A percentile compares a stretch with the other conserved stretches of the same genome.
Evolutionary conservation across 2,329 filamentous ascomycete species (phyloP).

Genomic region (Calonectria naviculata): DNA sequence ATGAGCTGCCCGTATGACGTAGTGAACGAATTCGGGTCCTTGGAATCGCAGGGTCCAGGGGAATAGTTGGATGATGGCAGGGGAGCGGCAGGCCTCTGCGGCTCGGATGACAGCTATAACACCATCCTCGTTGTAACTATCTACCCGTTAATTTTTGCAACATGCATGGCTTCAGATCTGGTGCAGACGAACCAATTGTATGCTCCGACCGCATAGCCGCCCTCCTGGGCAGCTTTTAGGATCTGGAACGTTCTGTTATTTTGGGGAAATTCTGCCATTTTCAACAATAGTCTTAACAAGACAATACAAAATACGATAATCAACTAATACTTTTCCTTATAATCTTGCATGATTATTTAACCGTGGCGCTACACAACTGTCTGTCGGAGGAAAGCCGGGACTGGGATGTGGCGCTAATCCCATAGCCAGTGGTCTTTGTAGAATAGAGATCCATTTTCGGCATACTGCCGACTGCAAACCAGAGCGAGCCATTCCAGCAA

Average conservation of each 20-base stretch:
- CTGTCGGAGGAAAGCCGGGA: neutral
- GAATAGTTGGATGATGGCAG: conserved; percentile 73
- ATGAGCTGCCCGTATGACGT: conserved; percentile 59
- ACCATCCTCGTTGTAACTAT: conserved; percentile 68
- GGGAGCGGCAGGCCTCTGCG: conserved; percentile 68
- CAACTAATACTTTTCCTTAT: neutral
- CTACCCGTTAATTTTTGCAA: neutral
- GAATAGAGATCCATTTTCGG: neutral
- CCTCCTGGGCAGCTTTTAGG: conserved; percentile 56
- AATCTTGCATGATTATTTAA: neutral
- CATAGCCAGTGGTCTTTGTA: neutral
- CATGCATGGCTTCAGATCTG: neutral
- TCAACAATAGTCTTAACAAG: neutral
- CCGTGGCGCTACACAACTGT: neutral
- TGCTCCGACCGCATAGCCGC: conserved; percentile 57
- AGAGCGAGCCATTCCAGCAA: neutral
- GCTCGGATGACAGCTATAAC: conserved; percentile 71
- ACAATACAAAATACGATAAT: neutral
- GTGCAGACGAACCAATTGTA: conserved; percentile 53
- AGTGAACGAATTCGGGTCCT: conserved; percentile 57
- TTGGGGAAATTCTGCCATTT: conserved; percentile 26
- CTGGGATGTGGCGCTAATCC: neutral
- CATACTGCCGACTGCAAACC: neutral
- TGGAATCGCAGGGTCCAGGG: conserved; percentile 73
- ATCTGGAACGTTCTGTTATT: conserved; percentile 47